Evolutionary conservation across 2,329 filamentous ascomycete species (phyloP).

Genomic region (Monilinia polystroma): DNA sequence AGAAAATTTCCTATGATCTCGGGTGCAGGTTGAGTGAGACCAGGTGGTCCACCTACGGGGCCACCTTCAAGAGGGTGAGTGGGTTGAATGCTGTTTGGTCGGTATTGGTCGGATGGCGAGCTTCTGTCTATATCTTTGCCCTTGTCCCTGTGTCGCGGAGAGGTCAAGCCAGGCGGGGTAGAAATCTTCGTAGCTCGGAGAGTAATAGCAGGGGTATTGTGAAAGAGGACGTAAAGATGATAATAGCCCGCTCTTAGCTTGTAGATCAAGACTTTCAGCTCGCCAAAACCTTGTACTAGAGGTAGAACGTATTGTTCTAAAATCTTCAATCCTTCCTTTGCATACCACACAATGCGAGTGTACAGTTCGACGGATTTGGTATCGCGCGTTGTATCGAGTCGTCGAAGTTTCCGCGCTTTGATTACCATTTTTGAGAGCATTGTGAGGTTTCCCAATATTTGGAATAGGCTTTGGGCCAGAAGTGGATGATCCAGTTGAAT

Average conservation of each 20-base stretch:
- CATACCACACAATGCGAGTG: slow-evolving; percentile 92
- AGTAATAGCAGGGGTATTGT: slow-evolving; percentile 76
- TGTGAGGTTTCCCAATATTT: slow-evolving; percentile 86
- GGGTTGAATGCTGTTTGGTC: slow-evolving; percentile 39
- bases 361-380: slow-evolving; percentile 81
- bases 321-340: slow-evolving; percentile 84
- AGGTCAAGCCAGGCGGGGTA: slow-evolving; percentile 43
- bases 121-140: slow-evolving; percentile 36
- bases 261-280: slow-evolving; percentile 84
- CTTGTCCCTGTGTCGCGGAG: slow-evolving; percentile 37
- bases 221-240: slow-evolving; percentile 94
- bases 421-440: slow-evolving; percentile 82
- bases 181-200: slow-evolving; percentile 39
- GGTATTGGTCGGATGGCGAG: slow-evolving; percentile 28
- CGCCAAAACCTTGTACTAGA: slow-evolving; percentile 72
- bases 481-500: slow-evolving; percentile 76
- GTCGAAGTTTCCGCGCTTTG: slow-evolving; percentile 77
- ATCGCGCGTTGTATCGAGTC: slow-evolving; percentile 74
- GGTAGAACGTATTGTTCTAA: slow-evolving; percentile 86
- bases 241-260: slow-evolving; percentile 94
- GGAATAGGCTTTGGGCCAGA: slow-evolving; percentile 80
- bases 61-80: slow-evolving; percentile 41
- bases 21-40: slow-evolving; percentile 41
- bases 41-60: slow-evolving; percentile 48
- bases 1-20: slow-evolving; percentile 68